Conservation (phyloP, 306 rosid genomes). For the Comarum palustre region DNA sequence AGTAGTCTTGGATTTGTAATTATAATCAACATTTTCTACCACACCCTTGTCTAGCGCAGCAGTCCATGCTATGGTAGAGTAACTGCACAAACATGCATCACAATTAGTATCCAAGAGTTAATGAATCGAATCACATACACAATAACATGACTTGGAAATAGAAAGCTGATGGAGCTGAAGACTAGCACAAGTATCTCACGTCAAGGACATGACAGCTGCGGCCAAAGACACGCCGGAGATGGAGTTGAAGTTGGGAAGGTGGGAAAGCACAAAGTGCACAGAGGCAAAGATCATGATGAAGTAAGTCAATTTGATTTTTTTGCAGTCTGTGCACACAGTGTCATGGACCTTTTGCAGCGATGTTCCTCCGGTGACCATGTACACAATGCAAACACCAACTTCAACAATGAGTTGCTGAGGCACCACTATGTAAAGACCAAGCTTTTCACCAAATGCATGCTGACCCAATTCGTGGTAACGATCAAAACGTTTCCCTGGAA, state of each 20-base stretch:
- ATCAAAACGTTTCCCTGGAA: constrained; percentile 54
- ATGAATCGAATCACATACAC: not conserved
- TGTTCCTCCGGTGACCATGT: constrained; percentile 60
- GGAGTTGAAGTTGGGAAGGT: constrained; percentile 54
- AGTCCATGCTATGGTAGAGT: constrained; percentile 88
- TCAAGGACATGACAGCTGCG: constrained; percentile 51
- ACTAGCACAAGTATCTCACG: constrained; percentile 20
- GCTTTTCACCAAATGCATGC: constrained; percentile 53
- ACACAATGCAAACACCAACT: constrained; percentile 44
- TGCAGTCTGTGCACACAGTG: constrained; percentile 27
- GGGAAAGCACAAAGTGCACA: constrained; percentile 54
- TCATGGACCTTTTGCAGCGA: constrained; percentile 51
- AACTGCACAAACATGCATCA: constrained; percentile 40
- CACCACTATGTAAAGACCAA: constrained; percentile 58
- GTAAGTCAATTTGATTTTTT: constrained; percentile 37
- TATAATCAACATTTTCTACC: constrained; percentile 50
- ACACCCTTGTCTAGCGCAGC: constrained; percentile 62
- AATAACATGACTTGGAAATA: not conserved
- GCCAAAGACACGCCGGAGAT: constrained; percentile 49
- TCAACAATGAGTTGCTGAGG: constrained; percentile 57
- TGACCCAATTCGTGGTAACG: constrained; percentile 62
- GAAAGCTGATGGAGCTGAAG: too few relatives aligned
- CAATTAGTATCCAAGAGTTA: not conserved
- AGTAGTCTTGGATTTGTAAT: constrained; percentile 39
- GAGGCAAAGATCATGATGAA: constrained; percentile 62